These are phyloP conservation scores for Lepiota venenata DNA, from an alignment of 768 basidiomycete species.

Conservation along the genomic window DNA sequence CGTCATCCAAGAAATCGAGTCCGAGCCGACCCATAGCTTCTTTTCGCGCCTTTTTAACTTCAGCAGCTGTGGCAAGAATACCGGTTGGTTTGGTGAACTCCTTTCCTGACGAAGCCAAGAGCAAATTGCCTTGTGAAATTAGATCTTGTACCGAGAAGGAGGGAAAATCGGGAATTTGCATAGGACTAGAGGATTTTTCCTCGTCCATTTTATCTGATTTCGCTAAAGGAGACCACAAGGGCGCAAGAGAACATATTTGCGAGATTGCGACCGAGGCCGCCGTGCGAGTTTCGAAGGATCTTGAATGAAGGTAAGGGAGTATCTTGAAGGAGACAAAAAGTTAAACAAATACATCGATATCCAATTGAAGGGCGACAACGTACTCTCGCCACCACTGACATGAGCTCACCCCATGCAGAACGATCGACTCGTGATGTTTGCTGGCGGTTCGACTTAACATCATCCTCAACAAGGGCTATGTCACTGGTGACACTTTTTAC, in stretches of 20 bases:
- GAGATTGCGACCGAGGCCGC: conserved; percentile 89
- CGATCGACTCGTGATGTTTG: conserved; percentile 59
- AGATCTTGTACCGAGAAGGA: conserved; percentile 76
- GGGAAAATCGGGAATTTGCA: conserved; percentile 56
- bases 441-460: conserved; percentile 62
- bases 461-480: conserved; percentile 71
- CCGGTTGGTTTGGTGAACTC: conserved; percentile 79
- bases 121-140: conserved; percentile 69
- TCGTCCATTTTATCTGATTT: conserved; percentile 24
- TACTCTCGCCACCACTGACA: conserved; percentile 89
- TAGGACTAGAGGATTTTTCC: conserved; percentile 20
- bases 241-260: conserved; percentile 81
- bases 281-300: conserved; percentile 87
- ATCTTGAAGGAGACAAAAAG: conserved; percentile 47
- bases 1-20: conserved; percentile 77
- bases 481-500: conserved; percentile 82
- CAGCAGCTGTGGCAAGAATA: conserved; percentile 68
- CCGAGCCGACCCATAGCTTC: conserved; percentile 89
- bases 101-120: conserved; percentile 91
- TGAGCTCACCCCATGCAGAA: conserved; percentile 85
- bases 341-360: conserved; percentile 6
- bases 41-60: conserved; percentile 84
- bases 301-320: conserved; percentile 86
- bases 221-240: conserved; percentile 66
- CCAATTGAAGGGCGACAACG: conserved; percentile 19